A percentile compares a stretch with the other conserved stretches of the same genome.
phyloP scores from a whole-genome alignment of 345 rosid genomes.

The Stellera chamaejasme region DNA sequence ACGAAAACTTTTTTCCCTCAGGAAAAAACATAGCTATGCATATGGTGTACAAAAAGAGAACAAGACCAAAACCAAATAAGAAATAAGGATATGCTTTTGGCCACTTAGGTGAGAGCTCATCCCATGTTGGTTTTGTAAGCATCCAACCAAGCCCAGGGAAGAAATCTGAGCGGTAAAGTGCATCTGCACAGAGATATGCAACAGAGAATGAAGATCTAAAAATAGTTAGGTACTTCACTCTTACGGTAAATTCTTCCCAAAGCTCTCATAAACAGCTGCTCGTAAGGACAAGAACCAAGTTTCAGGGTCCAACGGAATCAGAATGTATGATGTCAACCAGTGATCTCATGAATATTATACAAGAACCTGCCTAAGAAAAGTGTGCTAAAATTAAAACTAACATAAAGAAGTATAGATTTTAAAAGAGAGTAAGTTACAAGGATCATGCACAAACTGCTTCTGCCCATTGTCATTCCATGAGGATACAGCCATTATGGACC shows the following conservation, averaged over 20 bases:
- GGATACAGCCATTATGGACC: conserved; percentile 98
- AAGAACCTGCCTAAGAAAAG: background rate
- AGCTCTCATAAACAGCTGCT: background rate
- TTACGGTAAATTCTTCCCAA: background rate
- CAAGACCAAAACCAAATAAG: background rate
- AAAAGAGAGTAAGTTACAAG: conserved; percentile 42
- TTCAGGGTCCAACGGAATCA: no score
- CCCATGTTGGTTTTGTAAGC: conserved; percentile 80
- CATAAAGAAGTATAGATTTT: background rate
- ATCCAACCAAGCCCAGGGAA: conserved; percentile 99
- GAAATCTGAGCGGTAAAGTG: conserved; percentile 91
- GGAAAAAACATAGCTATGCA: conserved; percentile 7
- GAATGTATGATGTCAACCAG: no score
- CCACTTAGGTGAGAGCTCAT: conserved; percentile 99
- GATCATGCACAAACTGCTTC: conserved; percentile 93
- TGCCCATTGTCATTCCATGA: conserved; percentile 99
- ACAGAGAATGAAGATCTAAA: conserved; percentile 14
- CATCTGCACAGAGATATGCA: conserved; percentile 43
- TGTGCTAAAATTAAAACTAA: conserved; percentile 2
- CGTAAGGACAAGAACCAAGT: no score
- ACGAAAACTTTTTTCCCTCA: conserved; percentile 31
- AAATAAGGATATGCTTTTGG: conserved; percentile 94
- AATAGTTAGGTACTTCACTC: background rate
- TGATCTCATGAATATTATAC: no score
- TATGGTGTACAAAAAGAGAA: conserved; percentile 5